Base-by-base conservation (phyloP, 495 filamentous ascomycete genomes). In the Trypethelium eluteriae region DNA sequence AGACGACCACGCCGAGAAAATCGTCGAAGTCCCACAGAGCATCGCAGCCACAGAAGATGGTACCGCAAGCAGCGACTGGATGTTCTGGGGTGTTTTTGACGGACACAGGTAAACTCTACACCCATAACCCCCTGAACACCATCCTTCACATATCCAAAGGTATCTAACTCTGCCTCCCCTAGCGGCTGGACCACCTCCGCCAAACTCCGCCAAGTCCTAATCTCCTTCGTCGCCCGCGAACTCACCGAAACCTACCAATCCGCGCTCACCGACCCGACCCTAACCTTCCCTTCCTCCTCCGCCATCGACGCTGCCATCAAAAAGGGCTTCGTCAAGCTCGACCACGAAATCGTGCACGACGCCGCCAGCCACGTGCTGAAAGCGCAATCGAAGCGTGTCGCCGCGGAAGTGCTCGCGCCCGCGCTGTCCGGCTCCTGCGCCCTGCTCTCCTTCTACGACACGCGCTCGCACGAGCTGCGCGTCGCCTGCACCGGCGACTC, bases 11-110 rank as follows among this genome's bases (percentile, higher is more conserved):
- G 86, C 89, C 39, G 95, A 98, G 79, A 95, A 96, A 83, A 95
- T 98, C 67, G 89, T 98, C 49, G 92, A 98, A 77, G 83, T 96
- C 12, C 87, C 89, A 2, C 76, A 83, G 36, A 80, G 76, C 63
- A 79, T 84, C 46, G 80, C 83, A 32, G 79, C 80, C 11, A 76
- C 80, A 38, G 74, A 79, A 39, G 79, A 81, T 68, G 83, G 82
- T 39, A 76, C 79, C 4, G 63, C 79, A n/a, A 85, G 79, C 56
- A 91, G 84, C 67, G 94, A 99, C 74, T 99, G 94, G 94, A 98
- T 97, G 91, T 99, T 99, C 75, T 99, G 95, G 95, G 93, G 91
- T 47, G 92, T 99, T 12, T 99, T 96, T 77, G 94, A 99, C 74
- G 94, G 94, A 1, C 94, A 98, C 77, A 89, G 90, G 91, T 93